Evolutionary conservation across 805 yeast species (phyloP).

Genomic region (Candida ficus): DNA sequence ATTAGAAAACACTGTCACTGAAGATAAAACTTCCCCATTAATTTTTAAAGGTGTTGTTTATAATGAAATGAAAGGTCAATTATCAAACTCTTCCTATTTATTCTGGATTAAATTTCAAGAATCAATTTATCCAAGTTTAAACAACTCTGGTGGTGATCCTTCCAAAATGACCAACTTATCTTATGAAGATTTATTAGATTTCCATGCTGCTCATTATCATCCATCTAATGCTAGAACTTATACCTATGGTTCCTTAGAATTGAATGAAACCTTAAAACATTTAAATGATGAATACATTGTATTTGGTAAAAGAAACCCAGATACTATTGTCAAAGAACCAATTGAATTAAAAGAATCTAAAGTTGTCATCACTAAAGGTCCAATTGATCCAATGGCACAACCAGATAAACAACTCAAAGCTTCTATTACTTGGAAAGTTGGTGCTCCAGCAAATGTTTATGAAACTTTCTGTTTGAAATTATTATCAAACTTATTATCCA

Average conservation of each 20-base stretch:
- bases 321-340: constrained; percentile 23
- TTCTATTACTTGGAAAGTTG: constrained; percentile 86
- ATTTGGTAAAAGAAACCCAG: constrained; percentile 49
- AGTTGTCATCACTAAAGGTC: constrained; percentile 52
- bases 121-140: constrained; percentile 74
- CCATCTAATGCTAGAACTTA: constrained; percentile 86
- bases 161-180: constrained; percentile 63
- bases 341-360: constrained; percentile 29
- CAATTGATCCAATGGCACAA: constrained; percentile 74
- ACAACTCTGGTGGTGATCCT: constrained; percentile 96
- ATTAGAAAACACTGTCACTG: constrained; percentile 62
- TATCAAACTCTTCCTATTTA: constrained; percentile 80
- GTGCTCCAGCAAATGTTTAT: constrained; percentile 62
- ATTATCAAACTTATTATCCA: constrained; percentile 65
- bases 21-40: constrained; percentile 56
- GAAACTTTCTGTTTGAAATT: constrained; percentile 69
- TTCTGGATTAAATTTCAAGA: constrained; percentile 83
- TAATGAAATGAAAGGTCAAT: constrained; percentile 98
- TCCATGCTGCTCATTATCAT: constrained; percentile 74
- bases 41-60: constrained; percentile 92
- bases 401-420: constrained; percentile 66
- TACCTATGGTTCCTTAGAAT: constrained; percentile 78
- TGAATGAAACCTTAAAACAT: constrained; percentile 53
- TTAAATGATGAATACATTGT: constrained; percentile 44
- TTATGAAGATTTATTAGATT: constrained; percentile 71